Conservation (phyloP, 2,329 filamentous ascomycete species). For the Fonsecaea monophora region DNA sequence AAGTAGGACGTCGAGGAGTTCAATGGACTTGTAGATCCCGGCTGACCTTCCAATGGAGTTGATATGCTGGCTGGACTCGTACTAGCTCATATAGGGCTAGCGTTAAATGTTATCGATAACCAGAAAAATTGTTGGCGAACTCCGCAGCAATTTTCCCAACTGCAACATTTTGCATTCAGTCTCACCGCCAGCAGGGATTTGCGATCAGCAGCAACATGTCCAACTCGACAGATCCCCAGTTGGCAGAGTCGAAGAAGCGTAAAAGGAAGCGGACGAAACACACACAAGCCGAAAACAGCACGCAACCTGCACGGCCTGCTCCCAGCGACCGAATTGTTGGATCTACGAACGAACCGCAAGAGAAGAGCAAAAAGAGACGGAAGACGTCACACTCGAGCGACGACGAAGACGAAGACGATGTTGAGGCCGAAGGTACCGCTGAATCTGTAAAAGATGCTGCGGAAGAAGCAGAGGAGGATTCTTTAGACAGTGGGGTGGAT, state of each 20-base stretch:
- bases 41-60: background rate
- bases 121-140: slow-evolving; percentile 10
- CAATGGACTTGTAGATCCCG: background rate
- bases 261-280: slow-evolving; percentile 53
- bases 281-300: slow-evolving; percentile 38
- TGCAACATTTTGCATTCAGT: background rate
- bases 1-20: background rate
- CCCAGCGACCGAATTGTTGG: slow-evolving; percentile 32
- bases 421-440: slow-evolving; percentile 49
- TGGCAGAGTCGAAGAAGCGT: slow-evolving; percentile 48
- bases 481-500: slow-evolving; percentile 45
- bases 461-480: slow-evolving; percentile 52
- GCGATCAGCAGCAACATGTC: background rate
- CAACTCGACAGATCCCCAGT: slow-evolving; percentile 25
- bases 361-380: slow-evolving; percentile 48
- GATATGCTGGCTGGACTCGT: background rate
- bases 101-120: slow-evolving; percentile 13
- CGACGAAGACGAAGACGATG: slow-evolving; percentile 43
- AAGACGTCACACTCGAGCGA: slow-evolving; percentile 45
- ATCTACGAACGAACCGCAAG: slow-evolving; percentile 37
- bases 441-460: slow-evolving; percentile 42
- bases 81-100: background rate
- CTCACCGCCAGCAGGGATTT: background rate
- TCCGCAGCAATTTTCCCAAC: slow-evolving; percentile 1
- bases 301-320: slow-evolving; percentile 25